These are phyloP conservation scores for Elsinoe australis DNA, from an alignment of 2,329 filamentous ascomycete genomes.

Conservation along the genomic window DNA sequence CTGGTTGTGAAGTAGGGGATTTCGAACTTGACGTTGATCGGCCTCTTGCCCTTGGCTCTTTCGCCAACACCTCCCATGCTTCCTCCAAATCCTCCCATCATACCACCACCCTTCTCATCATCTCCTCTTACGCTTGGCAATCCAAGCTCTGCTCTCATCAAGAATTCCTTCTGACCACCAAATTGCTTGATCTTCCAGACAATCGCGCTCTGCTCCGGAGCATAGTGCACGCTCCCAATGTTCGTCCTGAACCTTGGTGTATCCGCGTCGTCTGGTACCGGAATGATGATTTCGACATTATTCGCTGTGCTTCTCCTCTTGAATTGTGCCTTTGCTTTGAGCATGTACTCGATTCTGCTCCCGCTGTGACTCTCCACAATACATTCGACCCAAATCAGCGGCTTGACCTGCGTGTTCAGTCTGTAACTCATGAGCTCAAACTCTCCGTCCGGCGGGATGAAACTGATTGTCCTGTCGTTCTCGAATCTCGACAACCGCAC, in stretches of 20 bases:
- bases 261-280: slow-evolving; percentile 94
- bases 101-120: slow-evolving; percentile 89
- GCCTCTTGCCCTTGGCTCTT: slow-evolving; percentile 90
- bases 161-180: slow-evolving; percentile 93
- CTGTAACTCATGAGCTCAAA: slow-evolving; percentile 99
- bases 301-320: slow-evolving; percentile 96
- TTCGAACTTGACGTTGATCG: slow-evolving; percentile 98
- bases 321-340: slow-evolving; percentile 96
- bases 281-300: slow-evolving; percentile 96
- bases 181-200: slow-evolving; percentile 99
- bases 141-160: slow-evolving; percentile 95
- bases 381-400: slow-evolving; percentile 97
- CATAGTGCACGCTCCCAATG: slow-evolving; percentile 94
- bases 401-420: slow-evolving; percentile 96
- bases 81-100: slow-evolving; percentile 94
- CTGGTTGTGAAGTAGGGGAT: slow-evolving; percentile 99
- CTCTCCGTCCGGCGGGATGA: slow-evolving; percentile 96
- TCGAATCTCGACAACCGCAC: slow-evolving; percentile 93
- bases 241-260: slow-evolving; percentile 94
- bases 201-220: slow-evolving; percentile 92
- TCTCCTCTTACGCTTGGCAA: slow-evolving; percentile 90
- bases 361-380: slow-evolving; percentile 94
- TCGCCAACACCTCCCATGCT: slow-evolving; percentile 86
- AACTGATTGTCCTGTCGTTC: slow-evolving; percentile 97
- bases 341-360: slow-evolving; percentile 95